phyloP scores from a whole-genome alignment of 177 flowering plant genomes.

The Vitis hybrid region DNA sequence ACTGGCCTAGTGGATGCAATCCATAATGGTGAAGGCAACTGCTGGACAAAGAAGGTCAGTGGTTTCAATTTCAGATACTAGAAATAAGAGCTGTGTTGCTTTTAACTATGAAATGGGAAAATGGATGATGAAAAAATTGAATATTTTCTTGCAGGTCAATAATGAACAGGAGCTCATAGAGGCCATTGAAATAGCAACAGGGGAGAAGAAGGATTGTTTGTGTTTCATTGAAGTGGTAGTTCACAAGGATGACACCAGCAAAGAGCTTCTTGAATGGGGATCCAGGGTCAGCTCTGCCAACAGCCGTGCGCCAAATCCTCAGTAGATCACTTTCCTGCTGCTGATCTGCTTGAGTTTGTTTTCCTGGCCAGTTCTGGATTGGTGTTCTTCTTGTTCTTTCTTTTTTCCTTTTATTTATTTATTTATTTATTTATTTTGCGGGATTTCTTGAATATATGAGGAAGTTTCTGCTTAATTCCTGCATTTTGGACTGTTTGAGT shows the following conservation, averaged over 20 bases:
- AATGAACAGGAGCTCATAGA: conserved; percentile 32
- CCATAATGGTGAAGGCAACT: conserved; percentile 44
- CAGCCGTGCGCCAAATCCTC: conserved; percentile 46
- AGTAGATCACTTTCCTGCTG: conserved; percentile 7
- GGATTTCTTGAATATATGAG: background rate
- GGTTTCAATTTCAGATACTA: background rate
- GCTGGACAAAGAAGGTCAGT: conserved; percentile 39
- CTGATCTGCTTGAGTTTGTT: background rate
- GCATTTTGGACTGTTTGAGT: background rate
- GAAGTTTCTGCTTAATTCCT: background rate
- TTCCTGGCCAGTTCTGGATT: background rate
- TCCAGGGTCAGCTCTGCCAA: conserved; percentile 45
- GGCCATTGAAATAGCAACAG: conserved; percentile 35
- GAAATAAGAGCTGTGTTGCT: background rate
- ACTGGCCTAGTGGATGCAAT: conserved; percentile 38
- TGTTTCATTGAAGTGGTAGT: conserved; percentile 46
- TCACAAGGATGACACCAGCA: conserved; percentile 48
- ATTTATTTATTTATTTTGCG: background rate
- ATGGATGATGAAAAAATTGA: background rate
- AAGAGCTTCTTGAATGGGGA: conserved; percentile 49
- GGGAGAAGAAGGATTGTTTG: conserved; percentile 30
- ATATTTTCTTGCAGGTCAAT: conserved; percentile 11
- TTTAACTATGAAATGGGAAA: no score
- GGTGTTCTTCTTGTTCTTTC: background rate
- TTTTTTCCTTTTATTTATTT: background rate